Percentiles rank a stretch among this genome's conserved stretches.
phyloP scores from a whole-genome alignment of 139 green algal species.

The Klebsormidium nitens region DNA sequence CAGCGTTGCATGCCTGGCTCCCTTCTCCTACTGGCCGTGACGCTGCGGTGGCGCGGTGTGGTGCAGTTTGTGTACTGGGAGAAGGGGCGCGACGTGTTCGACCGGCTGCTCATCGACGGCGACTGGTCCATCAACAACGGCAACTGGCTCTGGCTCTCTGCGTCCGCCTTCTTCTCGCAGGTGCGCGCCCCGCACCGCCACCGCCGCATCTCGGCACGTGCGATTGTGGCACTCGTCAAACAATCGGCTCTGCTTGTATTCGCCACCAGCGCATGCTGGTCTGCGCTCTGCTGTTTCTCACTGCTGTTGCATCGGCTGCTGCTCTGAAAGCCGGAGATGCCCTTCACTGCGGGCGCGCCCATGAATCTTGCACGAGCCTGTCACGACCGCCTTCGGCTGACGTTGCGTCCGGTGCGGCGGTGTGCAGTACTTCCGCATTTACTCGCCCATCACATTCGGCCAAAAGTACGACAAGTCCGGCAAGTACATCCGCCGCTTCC shows the following conservation, averaged over 20 bases:
- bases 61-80: conserved; percentile 66
- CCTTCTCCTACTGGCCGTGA: not conserved
- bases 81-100: conserved; percentile 77
- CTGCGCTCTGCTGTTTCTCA: no score
- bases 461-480: conserved; percentile 90
- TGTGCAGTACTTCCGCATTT: conserved; percentile 61
- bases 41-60: not conserved
- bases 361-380: no score
- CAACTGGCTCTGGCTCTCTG: conserved; percentile 94
- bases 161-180: conserved; percentile 83
- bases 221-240: no score
- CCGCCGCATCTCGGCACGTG: no score
- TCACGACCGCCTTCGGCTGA: no score
- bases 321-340: no score
- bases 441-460: conserved; percentile 68
- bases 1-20: no score
- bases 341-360: no score
- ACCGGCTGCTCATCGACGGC: conserved; percentile 80
- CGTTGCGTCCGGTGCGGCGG: no score
- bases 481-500: conserved; percentile 75
- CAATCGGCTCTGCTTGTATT: no score
- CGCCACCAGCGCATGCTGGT: no score
- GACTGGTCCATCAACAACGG: conserved; percentile 74
- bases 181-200: conserved; percentile 6
- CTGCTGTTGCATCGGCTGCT: no score